These are phyloP conservation scores for Aspergillus sparsus DNA, from an alignment of 495 filamentous ascomycete species.

Conservation along the genomic window DNA sequence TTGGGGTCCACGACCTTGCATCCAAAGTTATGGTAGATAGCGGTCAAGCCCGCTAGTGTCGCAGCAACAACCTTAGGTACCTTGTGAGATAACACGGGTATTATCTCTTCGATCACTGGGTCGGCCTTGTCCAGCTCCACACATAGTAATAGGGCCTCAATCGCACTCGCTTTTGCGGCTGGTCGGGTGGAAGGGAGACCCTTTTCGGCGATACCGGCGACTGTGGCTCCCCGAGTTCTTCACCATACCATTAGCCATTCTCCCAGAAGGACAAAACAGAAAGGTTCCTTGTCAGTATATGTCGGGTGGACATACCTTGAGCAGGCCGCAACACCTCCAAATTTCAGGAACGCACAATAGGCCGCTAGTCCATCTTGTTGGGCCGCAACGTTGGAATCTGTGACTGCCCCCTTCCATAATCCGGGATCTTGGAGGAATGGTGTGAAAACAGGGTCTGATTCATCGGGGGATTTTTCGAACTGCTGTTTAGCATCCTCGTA, in stretches of 20 bases:
- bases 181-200: constrained; percentile 83
- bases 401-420: constrained; percentile 88
- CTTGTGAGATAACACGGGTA: constrained; percentile 86
- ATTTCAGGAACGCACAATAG: constrained; percentile 88
- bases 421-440: constrained; percentile 83
- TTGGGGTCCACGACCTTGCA: constrained; percentile 97
- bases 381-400: constrained; percentile 96
- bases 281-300: not conserved
- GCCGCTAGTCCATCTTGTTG: constrained; percentile 89
- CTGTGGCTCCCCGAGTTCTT: constrained; percentile 72
- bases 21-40: constrained; percentile 88
- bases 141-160: constrained; percentile 86
- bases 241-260: constrained; percentile 17
- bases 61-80: constrained; percentile 92
- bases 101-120: constrained; percentile 85
- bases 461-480: constrained; percentile 84
- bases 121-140: constrained; percentile 86
- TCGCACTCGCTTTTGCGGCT: constrained; percentile 79
- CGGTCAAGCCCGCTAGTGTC: constrained; percentile 72
- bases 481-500: constrained; percentile 90
- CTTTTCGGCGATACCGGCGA: constrained; percentile 85
- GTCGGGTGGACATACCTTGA: constrained; percentile 57
- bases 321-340: constrained; percentile 75
- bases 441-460: constrained; percentile 80
- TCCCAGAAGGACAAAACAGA: constrained; percentile 1